Evolutionary conservation across 768 basidiomycete genomes (phyloP), one percentile per base, ranked within the genome.

Genomic region (Tulasnella sp.): DNA sequence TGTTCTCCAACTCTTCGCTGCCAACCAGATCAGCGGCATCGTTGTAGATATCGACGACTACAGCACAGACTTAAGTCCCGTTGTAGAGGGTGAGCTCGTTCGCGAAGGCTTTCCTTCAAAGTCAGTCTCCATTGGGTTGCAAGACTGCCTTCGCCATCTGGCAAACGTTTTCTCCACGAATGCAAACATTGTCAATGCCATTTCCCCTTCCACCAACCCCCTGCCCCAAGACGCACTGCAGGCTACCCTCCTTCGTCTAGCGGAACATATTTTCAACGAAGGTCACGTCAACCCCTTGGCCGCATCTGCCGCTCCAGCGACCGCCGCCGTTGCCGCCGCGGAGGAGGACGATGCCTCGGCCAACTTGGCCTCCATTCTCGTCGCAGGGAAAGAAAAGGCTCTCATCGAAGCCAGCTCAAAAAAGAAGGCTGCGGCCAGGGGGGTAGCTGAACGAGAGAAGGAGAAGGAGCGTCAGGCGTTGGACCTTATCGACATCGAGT

Each of bases 341-440:
- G 86, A 85, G 20, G 94, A 94, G 79, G 94, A 95, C 77, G 95
- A 95, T 80, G 95, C 93, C 4, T 86, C 94, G 35, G 93, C 93
- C 23, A 93, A 97, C 83, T 94, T 96, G 78, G 95, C 95, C 7
- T 94, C 96, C 10, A 90, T 93, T 70, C 87, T 97, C 67, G 93
- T 95, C 42, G 93, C 94, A 10, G 95, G 95, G n/a, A 93, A 92
- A 82, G 95, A 96, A 84, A 90, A 91, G 80, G 93, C 94, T 0
- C 89, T 96, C 44, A 95, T 96, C 79, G 94, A 95, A 83, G 90
- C 89, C 79, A 92, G 90, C 26, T 91, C 91, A 86, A 94, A 92
- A 85, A 92, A 91, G 82, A 91, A 91, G 80, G 77, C 75, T 16
- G 82, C 79, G 0, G 92, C 90, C 80, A 91, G 90, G 35, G 89